phyloP scores from a whole-genome alignment of 495 filamentous ascomycete genomes.

The Paragyromitra xinjiangensis region DNA sequence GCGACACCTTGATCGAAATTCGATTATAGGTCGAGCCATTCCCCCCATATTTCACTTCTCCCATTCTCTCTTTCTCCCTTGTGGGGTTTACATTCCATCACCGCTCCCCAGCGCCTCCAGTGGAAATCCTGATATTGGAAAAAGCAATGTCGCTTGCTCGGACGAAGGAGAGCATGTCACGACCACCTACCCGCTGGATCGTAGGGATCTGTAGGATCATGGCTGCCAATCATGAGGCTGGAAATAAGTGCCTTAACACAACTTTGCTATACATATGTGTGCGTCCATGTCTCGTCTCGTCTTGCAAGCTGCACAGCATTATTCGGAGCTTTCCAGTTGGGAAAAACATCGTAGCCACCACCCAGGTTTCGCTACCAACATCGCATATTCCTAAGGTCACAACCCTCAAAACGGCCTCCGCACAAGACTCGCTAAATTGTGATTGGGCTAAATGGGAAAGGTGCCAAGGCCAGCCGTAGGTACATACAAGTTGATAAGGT shows the following conservation, averaged over 20 bases:
- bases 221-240: slow-evolving; percentile 40
- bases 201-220: slow-evolving; percentile 40
- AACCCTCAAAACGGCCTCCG: neutral
- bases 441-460: neutral
- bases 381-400: slow-evolving; percentile 10
- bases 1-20: slow-evolving; percentile 9
- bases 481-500: slow-evolving; percentile 3
- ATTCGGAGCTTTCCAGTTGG: neutral
- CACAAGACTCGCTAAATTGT: neutral
- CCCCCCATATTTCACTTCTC: slow-evolving; percentile 9
- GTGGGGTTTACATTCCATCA: neutral
- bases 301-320: slow-evolving; percentile 11
- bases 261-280: slow-evolving; percentile 41
- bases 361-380: slow-evolving; percentile 23
- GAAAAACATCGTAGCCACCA: slow-evolving; percentile 17
- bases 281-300: slow-evolving; percentile 38
- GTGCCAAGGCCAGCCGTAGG: slow-evolving; percentile 4
- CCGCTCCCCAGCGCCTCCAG: slow-evolving; percentile 9
- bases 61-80: neutral
- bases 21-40: slow-evolving; percentile 8
- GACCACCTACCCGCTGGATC: slow-evolving; percentile 32
- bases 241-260: slow-evolving; percentile 30
- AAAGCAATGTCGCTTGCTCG: slow-evolving; percentile 24
- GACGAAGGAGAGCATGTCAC: slow-evolving; percentile 27
- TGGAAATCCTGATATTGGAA: slow-evolving; percentile 38